These are phyloP conservation scores for Globisporangium iwayamae DNA, from an alignment of 352 stramenopile species.

Conservation along the genomic window DNA sequence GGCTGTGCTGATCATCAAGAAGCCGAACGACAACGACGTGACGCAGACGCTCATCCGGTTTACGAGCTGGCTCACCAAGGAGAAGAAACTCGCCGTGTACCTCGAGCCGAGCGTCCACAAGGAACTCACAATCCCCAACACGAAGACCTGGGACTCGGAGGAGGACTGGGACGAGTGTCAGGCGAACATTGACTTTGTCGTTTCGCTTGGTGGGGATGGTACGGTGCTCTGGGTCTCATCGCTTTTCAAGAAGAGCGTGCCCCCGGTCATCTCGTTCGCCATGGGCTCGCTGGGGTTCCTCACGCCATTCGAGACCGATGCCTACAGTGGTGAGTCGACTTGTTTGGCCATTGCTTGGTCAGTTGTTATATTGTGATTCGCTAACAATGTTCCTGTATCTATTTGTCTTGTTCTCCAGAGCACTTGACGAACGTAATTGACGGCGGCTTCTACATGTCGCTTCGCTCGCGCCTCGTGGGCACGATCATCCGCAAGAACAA, in stretches of 20 bases:
- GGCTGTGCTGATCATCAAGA: constrained; percentile 86
- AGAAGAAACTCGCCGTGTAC: constrained; percentile 70
- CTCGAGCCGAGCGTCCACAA: constrained; percentile 74
- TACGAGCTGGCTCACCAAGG: constrained; percentile 64
- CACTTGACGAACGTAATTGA: constrained; percentile 74
- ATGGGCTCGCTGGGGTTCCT: constrained; percentile 97
- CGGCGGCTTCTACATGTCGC: constrained; percentile 80
- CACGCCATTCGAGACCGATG: constrained; percentile 89
- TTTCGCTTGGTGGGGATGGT: constrained; percentile 95
- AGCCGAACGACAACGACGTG: constrained; percentile 78
- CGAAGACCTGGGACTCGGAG: constrained; percentile 59
- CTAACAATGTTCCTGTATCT: background rate
- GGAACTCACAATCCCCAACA: constrained; percentile 49
- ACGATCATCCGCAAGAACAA: constrained; percentile 67
- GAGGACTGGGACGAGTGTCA: constrained; percentile 70
- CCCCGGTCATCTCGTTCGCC: constrained; percentile 93
- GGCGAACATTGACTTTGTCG: constrained; percentile 87
- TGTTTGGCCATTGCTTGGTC: constrained; percentile 1
- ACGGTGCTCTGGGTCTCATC: constrained; percentile 88
- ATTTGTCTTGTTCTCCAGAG: constrained; percentile 27
- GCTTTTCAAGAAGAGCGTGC: constrained; percentile 88
- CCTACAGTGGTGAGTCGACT: constrained; percentile 31
- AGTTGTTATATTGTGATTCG: background rate
- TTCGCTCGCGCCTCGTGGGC: constrained; percentile 70
- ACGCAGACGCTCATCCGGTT: constrained; percentile 67